Evolutionary conservation across 768 basidiomycete genomes (phyloP).

Genomic region (Suillus cothurnatus): DNA sequence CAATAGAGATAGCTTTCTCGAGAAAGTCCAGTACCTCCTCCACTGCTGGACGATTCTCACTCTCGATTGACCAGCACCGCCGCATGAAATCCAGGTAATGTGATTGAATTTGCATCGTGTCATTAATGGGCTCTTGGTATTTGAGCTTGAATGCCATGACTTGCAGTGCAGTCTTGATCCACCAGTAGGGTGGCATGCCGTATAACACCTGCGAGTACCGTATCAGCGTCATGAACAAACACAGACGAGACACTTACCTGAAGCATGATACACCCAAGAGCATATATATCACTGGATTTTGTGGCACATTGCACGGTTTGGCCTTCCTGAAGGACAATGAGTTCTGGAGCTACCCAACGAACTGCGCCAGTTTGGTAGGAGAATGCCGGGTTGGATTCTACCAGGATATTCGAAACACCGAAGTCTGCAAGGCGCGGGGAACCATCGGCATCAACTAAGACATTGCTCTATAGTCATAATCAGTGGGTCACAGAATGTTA

Average conservation of each 20-base stretch:
- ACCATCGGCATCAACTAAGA: slow-evolving; percentile 40
- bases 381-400: slow-evolving; percentile 27
- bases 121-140: slow-evolving; percentile 13
- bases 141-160: slow-evolving; percentile 23
- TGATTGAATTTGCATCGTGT: slow-evolving; percentile 34
- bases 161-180: slow-evolving; percentile 26
- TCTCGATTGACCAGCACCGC: slow-evolving; percentile 37
- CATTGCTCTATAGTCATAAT: slow-evolving; percentile 5
- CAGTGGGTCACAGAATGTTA: neutral
- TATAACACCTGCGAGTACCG: slow-evolving; percentile 18
- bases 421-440: slow-evolving; percentile 46
- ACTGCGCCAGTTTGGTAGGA: slow-evolving; percentile 28
- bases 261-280: slow-evolving; percentile 41
- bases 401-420: slow-evolving; percentile 42
- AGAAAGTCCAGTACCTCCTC: slow-evolving; percentile 9
- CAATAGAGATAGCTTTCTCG: neutral
- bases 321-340: slow-evolving; percentile 26
- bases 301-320: slow-evolving; percentile 10
- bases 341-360: slow-evolving; percentile 44
- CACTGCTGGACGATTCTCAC: slow-evolving; percentile 8
- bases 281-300: slow-evolving; percentile 43
- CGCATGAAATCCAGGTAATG: slow-evolving; percentile 45
- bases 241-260: slow-evolving; percentile 31
- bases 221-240: neutral
- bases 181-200: slow-evolving; percentile 27